Base-by-base conservation (phyloP, 352 stramenopile species). In the Phytopythium oedochilum region DNA sequence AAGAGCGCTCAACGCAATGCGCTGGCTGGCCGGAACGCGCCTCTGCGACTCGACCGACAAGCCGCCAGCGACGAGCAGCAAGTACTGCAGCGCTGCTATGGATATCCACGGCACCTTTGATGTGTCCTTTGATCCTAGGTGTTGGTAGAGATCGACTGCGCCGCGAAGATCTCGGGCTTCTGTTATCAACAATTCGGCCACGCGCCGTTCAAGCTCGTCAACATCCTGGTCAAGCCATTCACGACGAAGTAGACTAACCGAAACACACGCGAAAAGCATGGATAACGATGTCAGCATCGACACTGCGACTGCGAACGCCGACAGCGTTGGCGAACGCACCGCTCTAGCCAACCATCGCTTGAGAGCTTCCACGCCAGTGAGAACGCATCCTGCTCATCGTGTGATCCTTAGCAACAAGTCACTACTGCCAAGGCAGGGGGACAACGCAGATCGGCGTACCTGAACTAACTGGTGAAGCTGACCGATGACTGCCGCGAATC, bases 281-380 rank as follows among this genome's bases (percentile, higher is more conserved):
- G 5, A 20, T 17, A 5, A 17, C 11, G 42, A 15, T 32, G 14
- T 48, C 8, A 34, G 23, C 5, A 4, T 20, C 22, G 8, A 18
- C 9, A 31, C 22, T 6, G 32, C 38, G 38, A 26, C 12, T 44
- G 7, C n/a, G 38, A 25, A 6, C 14, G 3, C 6, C 5, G 1
- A 34, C 14, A 22, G n/a, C 8, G 42, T 10, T 18, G 34, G 10
- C 22, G 17, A 29, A 64, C 63, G 35, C 59, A 71, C 63, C 61
- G 58, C 26, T 67, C 57, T 31, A 83, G 44, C 73, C 73, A 83
- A 0, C 70, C 73, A 31, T 63, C 57, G 29, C 50, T 63, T 1
- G 70, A 77, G 4, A 71, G 49, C 15, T 61, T 56, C 18, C 18
- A 49, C 8, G 71, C 54, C 9, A 78, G 56, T 6, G 58, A 36